Conservation (phyloP, 1,139 yeast species). For the Hyphopichia khmerensis region DNA sequence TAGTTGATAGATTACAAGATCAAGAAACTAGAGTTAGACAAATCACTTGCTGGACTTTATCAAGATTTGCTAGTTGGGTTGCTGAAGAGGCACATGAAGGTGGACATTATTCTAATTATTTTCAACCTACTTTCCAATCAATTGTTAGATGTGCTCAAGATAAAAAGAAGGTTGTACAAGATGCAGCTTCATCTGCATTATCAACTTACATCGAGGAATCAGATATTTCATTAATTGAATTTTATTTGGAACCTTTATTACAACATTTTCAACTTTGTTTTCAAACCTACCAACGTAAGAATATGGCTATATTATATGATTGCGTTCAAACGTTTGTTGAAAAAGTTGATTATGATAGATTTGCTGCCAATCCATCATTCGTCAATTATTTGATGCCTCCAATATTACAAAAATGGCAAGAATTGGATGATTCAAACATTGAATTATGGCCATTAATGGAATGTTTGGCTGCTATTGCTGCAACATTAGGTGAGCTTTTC, state of each 20-base stretch:
- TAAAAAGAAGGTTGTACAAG: slow-evolving; percentile 87
- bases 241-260: slow-evolving; percentile 52
- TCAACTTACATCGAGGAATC: slow-evolving; percentile 80
- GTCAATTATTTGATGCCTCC: slow-evolving; percentile 74
- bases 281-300: slow-evolving; percentile 74
- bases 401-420: slow-evolving; percentile 75
- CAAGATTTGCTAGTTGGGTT: slow-evolving; percentile 84
- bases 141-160: slow-evolving; percentile 76
- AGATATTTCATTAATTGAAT: slow-evolving; percentile 60
- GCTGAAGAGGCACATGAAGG: slow-evolving; percentile 61
- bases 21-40: slow-evolving; percentile 83
- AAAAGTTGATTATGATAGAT: slow-evolving; percentile 56
- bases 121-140: slow-evolving; percentile 76
- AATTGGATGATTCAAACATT: slow-evolving; percentile 69
- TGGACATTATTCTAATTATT: slow-evolving; percentile 64
- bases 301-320: slow-evolving; percentile 79
- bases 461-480: slow-evolving; percentile 89
- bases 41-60: slow-evolving; percentile 92
- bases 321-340: slow-evolving; percentile 92
- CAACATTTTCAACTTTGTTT: slow-evolving; percentile 75
- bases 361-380: slow-evolving; percentile 55
- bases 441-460: slow-evolving; percentile 91
- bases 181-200: slow-evolving; percentile 87
- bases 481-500: slow-evolving; percentile 78
- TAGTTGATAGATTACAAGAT: slow-evolving; percentile 78